Base-by-base conservation (phyloP, 371 early-diverging fungal species). In the Entomophthora muscae region DNA sequence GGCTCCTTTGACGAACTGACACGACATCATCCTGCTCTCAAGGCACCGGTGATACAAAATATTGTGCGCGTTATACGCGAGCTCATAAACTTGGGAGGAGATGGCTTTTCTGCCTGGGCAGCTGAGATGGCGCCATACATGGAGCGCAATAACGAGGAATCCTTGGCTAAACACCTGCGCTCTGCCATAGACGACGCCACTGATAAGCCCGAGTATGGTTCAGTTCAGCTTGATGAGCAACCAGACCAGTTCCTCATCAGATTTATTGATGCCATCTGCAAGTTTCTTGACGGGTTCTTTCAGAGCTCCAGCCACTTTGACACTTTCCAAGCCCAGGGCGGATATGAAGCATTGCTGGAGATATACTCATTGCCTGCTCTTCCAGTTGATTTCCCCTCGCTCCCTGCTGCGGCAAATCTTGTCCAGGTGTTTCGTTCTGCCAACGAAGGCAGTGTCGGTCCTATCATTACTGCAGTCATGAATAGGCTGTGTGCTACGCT, bases 1-100 rank as follows among this genome's bases (percentile, higher is more conserved):
- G 80, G 80, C 32, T 81, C 88, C 0, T 78, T 98, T 72, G 98
- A 98, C 66, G 98, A 98, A 68, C 77, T 98, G 33, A 86, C 95
- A 63, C 85, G 98, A 10, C 98, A 98, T 73, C 95, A 95, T 65
- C 96, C 98, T 0, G 68, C 78, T 0, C 70, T 96, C 33, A 86
- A 88, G 66, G 74, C 77, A 0, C 67, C 68, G 1, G 79, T 91
- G 12, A 81, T 93, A 71, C 70, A 75, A n/a, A 78, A 84, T 32
- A 76, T 94, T 12, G 69, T 87, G 1, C 64, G 65, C 21, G 77
- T 88, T 76, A 71, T 95, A 53, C 71, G 80, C 21, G 69, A 71
- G 31, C 75, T 84, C 0, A 29, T 75, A 27, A 71, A 72, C 30
- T 71, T 79, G 69, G 82, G 81, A 3, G 66, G 66, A 12, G 63